Evolutionary conservation across 2,329 filamentous ascomycete species (phyloP), one percentile per base, ranked within the genome.

Genomic region (Colletotrichum sansevieriae): DNA sequence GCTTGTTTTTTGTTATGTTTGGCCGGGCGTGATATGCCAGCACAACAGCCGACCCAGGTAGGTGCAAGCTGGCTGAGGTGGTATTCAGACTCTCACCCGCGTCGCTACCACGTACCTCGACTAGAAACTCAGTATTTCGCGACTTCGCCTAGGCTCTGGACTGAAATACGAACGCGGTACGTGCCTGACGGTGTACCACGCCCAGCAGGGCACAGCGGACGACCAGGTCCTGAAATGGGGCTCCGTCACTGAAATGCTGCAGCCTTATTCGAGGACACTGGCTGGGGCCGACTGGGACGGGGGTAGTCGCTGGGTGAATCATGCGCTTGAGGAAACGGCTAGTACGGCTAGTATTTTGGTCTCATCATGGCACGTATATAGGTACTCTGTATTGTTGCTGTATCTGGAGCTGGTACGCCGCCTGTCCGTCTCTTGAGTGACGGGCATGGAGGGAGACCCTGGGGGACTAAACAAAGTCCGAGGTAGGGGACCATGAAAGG

Each of bases 251-350:
- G 47, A 35, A 59, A 63, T 68, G 22, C 64, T 68, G 64, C 47
- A 68, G 58, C 64, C 68, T 68, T 68, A 70, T 70, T 70, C 68
- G 68, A 68, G 47, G 58, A 68, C 25, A 33, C n/a, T 39, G 46
- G 29, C 47, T 47, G 41, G 47, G 41, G 18, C 39, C 54, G 29
- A 43, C 35, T n/a, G 22, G 57, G 57, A 54, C 47, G 54, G 54
- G 18, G 58, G 18, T 63, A 18, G 58, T 68, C 64, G 64, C 60
- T 59, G 52, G 59, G 64, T 70, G 68, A 25, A 68, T 68, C 58
- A 68, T 63, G 64, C 52, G 49, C 63, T 54, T 58, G n/a, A 63
- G 52, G 39, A 61, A 63, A 49, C 58, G 58, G 29, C 51, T 69
- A 56, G 43, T 35, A 58, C 58, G 58, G 29, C 51, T 66, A 56